Base-by-base conservation (phyloP, 371 early-diverging fungal species). In the Actinomucor elegans region DNA sequence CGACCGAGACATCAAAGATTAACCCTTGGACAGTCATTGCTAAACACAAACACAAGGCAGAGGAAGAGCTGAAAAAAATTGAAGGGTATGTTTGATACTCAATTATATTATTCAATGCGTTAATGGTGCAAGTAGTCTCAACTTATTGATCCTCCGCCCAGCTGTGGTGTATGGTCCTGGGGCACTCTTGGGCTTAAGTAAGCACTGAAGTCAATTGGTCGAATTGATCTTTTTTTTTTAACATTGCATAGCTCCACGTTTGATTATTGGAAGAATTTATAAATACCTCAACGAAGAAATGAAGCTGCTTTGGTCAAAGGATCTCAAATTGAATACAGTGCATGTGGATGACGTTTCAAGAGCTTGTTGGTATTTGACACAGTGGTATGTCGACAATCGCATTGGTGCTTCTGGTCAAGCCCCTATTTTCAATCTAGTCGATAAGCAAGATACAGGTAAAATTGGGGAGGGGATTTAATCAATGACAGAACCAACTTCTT, bases 201-300 rank as follows among this genome's bases (percentile, higher is more conserved):
- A 66, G 41, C 26, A n/a, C 26, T 23, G n/a, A 17, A 14, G 20
- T 45, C 26, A 26, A 21, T 29, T 48, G 18, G 7, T 15, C 20
- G 18, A 10, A 18, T n/a, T 33, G 35, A 11, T 7, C 28, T 31
- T 27, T 2, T 46, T 23, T 40, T 5, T 45, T 15, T 53, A 5
- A n/a, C 17, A 24, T 38, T 18, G 2, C 18, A 47, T 54, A 87
- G 94, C 93, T 18, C 94, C 96, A 28, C 89, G 95, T 38, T 70
- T 97, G 52, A 93, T 95, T 45, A 87, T 92, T 38, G 96, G 92
- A 29, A 88, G 89, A 31, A 88, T 97, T n/a, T 94, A 94, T 69
- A 72, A 90, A 52, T 81, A 88, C 20, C 61, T 88, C 17, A 73
- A 83, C 29, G 90, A 91, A 58, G 87, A 90, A 61, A 94, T 97